Conservation (phyloP, 345 rosid genomes). For the Camelina hispida region DNA sequence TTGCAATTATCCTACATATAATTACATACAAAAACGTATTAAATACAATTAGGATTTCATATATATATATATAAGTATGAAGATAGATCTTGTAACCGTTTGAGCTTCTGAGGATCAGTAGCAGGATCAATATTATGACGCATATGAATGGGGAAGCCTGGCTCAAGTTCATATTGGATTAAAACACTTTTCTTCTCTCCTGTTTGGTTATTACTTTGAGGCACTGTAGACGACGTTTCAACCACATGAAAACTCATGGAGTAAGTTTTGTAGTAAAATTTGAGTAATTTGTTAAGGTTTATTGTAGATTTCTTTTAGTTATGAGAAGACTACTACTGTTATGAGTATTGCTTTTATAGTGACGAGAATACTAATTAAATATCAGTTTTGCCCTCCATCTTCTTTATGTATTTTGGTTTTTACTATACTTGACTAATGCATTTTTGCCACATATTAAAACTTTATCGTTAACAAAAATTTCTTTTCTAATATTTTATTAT, state of each 20-base stretch:
- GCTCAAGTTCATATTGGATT: constrained; percentile 29
- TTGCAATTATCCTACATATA: constrained; percentile 24
- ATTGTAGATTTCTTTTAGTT: neutral
- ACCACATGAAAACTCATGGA: constrained; percentile 6
- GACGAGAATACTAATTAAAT: neutral
- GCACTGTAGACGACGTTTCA: neutral
- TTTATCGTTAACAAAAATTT: neutral
- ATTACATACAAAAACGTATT: neutral
- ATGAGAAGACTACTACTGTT: neutral
- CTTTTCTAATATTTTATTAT: too few relatives aligned
- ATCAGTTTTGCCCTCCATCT: neutral
- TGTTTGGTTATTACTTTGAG: constrained; percentile 5
- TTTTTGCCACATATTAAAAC: neutral
- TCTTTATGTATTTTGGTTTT: neutral
- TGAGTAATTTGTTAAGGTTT: neutral
- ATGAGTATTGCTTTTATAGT: constrained; percentile 1
- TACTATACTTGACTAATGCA: neutral
- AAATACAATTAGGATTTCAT: neutral
- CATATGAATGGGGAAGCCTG: constrained; percentile 21
- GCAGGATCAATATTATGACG: constrained; percentile 23
- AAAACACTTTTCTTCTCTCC: constrained; percentile 20
- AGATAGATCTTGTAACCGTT: constrained; percentile 16
- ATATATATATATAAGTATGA: neutral
- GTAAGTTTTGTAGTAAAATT: neutral
- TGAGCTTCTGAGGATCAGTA: constrained; percentile 36